Evolutionary conservation across 805 yeast species (phyloP).

Genomic region (Candida koratica): DNA sequence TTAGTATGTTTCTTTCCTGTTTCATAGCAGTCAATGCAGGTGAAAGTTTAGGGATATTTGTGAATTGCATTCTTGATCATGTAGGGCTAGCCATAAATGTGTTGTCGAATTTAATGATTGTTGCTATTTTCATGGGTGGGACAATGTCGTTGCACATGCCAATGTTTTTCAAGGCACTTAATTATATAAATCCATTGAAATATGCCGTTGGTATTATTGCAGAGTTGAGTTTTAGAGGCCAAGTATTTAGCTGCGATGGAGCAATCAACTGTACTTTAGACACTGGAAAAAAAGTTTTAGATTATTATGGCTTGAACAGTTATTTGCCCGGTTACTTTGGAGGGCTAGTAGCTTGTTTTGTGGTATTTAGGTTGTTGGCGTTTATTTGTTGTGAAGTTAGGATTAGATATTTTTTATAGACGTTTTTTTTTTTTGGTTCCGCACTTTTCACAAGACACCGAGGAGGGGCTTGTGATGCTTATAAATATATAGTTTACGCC

Average conservation of each 20-base stretch:
- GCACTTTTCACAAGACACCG: conserved; percentile 8
- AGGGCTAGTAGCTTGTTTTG: conserved; percentile 33
- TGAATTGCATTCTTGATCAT: conserved; percentile 68
- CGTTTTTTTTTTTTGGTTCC: no score
- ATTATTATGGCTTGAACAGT: conserved; percentile 26
- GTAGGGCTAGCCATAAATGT: conserved; percentile 78
- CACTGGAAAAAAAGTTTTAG: conserved; percentile 32
- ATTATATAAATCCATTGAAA: conserved; percentile 74
- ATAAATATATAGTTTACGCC: background rate
- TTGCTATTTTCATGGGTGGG: conserved; percentile 83
- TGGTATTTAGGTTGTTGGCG: conserved; percentile 32
- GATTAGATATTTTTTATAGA: conserved; percentile 21
- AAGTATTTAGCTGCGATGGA: conserved; percentile 46
- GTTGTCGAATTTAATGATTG: conserved; percentile 59
- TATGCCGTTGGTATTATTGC: conserved; percentile 61
- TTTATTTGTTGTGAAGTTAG: conserved; percentile 22
- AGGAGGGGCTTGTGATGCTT: background rate
- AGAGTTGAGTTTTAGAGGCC: conserved; percentile 53
- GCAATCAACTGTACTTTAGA: conserved; percentile 19
- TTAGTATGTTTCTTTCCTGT: conserved; percentile 54
- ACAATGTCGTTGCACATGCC: conserved; percentile 77
- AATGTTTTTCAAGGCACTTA: conserved; percentile 60
- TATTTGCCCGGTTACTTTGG: conserved; percentile 28
- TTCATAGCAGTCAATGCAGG: conserved; percentile 65
- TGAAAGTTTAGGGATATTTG: conserved; percentile 78